Evolutionary conservation across 1,284 basidiomycete genomes (phyloP), one percentile per base, ranked within the genome.

Genomic region (Sanguinoderma infundibulare): DNA sequence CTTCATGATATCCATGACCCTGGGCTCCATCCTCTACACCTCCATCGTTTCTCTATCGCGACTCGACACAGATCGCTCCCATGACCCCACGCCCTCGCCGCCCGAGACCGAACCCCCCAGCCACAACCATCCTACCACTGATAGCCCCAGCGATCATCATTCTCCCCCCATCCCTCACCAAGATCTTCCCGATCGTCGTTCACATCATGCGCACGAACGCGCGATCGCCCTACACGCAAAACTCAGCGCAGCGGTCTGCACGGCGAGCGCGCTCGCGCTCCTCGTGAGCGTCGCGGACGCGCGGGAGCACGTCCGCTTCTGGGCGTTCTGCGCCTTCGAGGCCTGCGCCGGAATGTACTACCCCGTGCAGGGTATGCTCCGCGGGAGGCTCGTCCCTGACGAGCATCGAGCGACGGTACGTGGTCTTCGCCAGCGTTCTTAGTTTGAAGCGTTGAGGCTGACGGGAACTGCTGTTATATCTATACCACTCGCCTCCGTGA

Each of bases 1-100:
- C 5, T 90, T 90, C 79, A 92, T 92, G 90, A 77, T 90, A 54
- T 85, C 83, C 62, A 90, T 92, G 89, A 89, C 91, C 83, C 82
- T 91, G 64, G 90, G 90, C 24, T 90, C 89, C 6, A 75, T 91
- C 49, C 68, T 90, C 36, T 91, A 91, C 75, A 88, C 84, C 26
- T 77, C 78, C 61, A 75, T 87, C 67, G 76, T 79, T 4, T 77
- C 84, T 0, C 74, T 80, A 60, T 69, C 72, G 38, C 70, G 74
- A 49, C 35, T 74, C 70, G 50, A 70, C 67, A 50, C 61, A 65
- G n/a, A 67, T 40, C 17, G 17, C 14, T 26, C 35, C 12, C 39
- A 24, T 38, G 53, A 30, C 22, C 14, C 52, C 28, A 26, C 39
- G n/a, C 20, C 35, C 15, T 52, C 56, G 2, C 42, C 42, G 42